These are phyloP conservation scores for Penicillium soppii DNA, from an alignment of 495 filamentous ascomycete species.

Conservation along the genomic window DNA sequence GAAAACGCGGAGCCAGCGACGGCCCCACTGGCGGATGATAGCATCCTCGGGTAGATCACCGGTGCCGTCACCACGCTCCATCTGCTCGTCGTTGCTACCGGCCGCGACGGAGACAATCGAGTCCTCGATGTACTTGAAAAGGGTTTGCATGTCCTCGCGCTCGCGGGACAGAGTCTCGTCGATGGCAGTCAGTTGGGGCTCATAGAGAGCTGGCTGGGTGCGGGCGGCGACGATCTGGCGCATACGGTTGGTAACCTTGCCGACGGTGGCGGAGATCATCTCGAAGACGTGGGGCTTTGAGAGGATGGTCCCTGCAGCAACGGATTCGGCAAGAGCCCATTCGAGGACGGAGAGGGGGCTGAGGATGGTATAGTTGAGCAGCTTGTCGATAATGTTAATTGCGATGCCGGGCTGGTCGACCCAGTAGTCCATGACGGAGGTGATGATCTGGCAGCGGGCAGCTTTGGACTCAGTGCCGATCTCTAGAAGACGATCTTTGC, in stretches of 20 bases:
- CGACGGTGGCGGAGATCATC: constrained; percentile 80
- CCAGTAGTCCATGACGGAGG: constrained; percentile 91
- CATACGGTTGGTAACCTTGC: constrained; percentile 88
- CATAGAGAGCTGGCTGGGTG: constrained; percentile 51
- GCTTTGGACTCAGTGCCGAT: constrained; percentile 69
- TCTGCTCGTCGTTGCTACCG: constrained; percentile 70
- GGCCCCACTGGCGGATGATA: constrained; percentile 76
- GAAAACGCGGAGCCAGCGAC: constrained; percentile 84
- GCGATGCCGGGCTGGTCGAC: constrained; percentile 87
- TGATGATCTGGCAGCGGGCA: constrained; percentile 84
- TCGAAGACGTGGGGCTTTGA: constrained; percentile 77
- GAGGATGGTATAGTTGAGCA: constrained; percentile 96
- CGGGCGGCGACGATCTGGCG: constrained; percentile 73
- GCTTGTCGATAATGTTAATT: constrained; percentile 91
- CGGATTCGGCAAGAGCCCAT: constrained; percentile 73
- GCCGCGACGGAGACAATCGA: constrained; percentile 68
- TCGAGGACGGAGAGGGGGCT: constrained; percentile 78
- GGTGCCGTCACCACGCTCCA: constrained; percentile 51
- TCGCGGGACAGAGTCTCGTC: constrained; percentile 67
- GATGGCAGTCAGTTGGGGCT: constrained; percentile 60
- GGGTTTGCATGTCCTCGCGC: constrained; percentile 66
- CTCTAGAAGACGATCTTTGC: constrained; percentile 83
- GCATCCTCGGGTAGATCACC: constrained; percentile 51
- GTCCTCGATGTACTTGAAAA: constrained; percentile 83
- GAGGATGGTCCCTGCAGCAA: constrained; percentile 67